Conservation (phyloP, 352 stramenopile genomes). For the Pseudoperonospora humuli region DNA sequence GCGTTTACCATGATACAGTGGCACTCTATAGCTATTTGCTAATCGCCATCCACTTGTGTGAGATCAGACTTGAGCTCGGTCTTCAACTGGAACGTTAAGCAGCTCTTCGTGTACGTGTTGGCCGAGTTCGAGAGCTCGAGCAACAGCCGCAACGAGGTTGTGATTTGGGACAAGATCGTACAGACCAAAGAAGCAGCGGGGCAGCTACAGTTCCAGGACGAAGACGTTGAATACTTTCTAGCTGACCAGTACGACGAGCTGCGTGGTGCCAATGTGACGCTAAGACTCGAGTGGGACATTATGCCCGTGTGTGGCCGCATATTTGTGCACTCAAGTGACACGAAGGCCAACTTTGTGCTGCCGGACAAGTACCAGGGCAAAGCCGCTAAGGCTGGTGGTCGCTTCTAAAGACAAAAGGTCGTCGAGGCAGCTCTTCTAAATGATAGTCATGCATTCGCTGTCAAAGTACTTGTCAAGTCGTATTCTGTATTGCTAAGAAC, state of each 20-base stretch:
- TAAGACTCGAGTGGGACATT: constrained; percentile 79
- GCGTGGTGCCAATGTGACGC: constrained; percentile 66
- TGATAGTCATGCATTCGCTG: constrained; percentile 8
- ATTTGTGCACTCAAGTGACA: constrained; percentile 53
- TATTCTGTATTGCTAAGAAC: background rate
- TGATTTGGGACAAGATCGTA: constrained; percentile 84
- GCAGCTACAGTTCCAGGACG: constrained; percentile 43
- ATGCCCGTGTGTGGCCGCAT: constrained; percentile 79
- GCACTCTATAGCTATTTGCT: constrained; percentile 1
- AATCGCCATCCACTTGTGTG: background rate
- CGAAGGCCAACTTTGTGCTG: constrained; percentile 46
- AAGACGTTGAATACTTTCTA: constrained; percentile 80
- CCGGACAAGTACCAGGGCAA: constrained; percentile 68
- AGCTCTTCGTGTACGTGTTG: constrained; percentile 85
- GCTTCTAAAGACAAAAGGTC: constrained; percentile 18
- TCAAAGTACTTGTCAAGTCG: background rate
- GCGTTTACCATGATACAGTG: background rate
- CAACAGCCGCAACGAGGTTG: constrained; percentile 72
- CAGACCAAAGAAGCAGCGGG: constrained; percentile 45
- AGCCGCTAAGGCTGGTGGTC: constrained; percentile 26
- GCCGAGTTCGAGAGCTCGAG: constrained; percentile 66
- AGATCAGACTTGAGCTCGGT: constrained; percentile 65
- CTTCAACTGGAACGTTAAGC: constrained; percentile 89
- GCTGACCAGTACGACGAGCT: constrained; percentile 73
- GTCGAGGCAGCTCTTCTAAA: constrained; percentile 3